phyloP scores from a whole-genome alignment of 495 filamentous ascomycete species.

The Hapsidospora chrysogenum region DNA sequence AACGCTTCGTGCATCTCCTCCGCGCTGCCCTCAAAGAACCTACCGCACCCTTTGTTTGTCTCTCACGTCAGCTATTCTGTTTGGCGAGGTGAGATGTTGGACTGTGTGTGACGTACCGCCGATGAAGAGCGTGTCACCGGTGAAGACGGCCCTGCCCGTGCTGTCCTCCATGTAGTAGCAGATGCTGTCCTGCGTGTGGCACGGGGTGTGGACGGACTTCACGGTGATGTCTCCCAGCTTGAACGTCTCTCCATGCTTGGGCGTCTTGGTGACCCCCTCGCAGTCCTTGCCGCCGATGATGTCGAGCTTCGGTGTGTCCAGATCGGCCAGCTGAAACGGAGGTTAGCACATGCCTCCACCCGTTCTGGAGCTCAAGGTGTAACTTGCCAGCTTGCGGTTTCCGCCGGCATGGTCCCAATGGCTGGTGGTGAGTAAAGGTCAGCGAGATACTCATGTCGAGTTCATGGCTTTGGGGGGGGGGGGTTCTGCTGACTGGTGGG shows the following conservation, averaged over 20 bases:
- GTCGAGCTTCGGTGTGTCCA: slow-evolving; percentile 35
- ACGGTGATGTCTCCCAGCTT: slow-evolving; percentile 75
- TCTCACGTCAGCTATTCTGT: not conserved
- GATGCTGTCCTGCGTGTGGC: slow-evolving; percentile 96
- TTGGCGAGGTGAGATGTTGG: not conserved
- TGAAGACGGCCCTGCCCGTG: slow-evolving; percentile 72
- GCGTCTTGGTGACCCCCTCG: slow-evolving; percentile 57
- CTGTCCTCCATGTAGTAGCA: slow-evolving; percentile 77
- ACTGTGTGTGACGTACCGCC: slow-evolving; percentile 38
- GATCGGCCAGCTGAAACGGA: slow-evolving; percentile 44
- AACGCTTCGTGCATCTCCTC: slow-evolving; percentile 79
- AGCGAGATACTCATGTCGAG: not conserved
- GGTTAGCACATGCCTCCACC: not conserved
- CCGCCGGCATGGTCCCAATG: slow-evolving; percentile 94
- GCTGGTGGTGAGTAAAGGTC: slow-evolving; percentile 22
- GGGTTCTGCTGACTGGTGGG: slow-evolving; percentile 61
- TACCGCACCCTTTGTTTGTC: slow-evolving; percentile 59
- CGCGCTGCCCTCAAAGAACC: slow-evolving; percentile 88
- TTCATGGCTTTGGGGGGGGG: not conserved
- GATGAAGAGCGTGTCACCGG: slow-evolving; percentile 91
- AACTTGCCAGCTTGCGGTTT: slow-evolving; percentile 57
- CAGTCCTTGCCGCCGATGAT: slow-evolving; percentile 85
- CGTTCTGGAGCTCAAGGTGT: slow-evolving; percentile 6
- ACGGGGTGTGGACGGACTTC: slow-evolving; percentile 85
- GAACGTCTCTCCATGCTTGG: slow-evolving; percentile 59